Conservation (phyloP, 768 basidiomycete species). For the Amanita pseudoporphyria region DNA sequence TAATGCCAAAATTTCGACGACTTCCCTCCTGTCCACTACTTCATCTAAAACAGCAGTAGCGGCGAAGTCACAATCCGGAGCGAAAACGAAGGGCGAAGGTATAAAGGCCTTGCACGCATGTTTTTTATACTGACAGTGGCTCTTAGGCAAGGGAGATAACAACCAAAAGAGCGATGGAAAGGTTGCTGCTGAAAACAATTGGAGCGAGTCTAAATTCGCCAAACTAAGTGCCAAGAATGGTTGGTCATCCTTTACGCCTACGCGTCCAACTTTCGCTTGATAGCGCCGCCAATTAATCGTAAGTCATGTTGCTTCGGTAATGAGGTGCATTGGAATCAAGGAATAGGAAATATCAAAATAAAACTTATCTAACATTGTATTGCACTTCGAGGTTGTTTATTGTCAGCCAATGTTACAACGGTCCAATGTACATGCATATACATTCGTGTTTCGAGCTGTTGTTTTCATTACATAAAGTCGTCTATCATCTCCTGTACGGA, state of each 20-base stretch:
- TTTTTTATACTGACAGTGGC: neutral
- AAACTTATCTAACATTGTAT: no score
- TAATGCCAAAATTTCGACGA: neutral
- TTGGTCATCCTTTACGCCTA: slow-evolving; percentile 18
- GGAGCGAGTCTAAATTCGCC: slow-evolving; percentile 14
- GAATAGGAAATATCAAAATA: no score
- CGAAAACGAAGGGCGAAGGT: neutral
- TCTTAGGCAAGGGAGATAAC: neutral
- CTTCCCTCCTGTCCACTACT: neutral
- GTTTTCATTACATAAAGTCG: slow-evolving; percentile 66
- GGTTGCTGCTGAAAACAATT: neutral
- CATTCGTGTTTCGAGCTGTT: neutral
- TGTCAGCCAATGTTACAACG: neutral
- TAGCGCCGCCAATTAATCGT: neutral
- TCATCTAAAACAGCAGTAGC: neutral
- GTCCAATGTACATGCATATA: neutral
- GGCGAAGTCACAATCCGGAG: neutral
- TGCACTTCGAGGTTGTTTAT: neutral
- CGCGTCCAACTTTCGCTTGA: slow-evolving; percentile 12
- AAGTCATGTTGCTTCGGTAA: neutral
- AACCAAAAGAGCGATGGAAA: neutral
- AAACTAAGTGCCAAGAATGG: slow-evolving; percentile 12
- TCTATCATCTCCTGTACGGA: slow-evolving; percentile 75
- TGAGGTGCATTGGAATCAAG: neutral
- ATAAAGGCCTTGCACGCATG: neutral